These are phyloP conservation scores for Chloroidium sp. DNA, from an alignment of 163 green algal genomes.

Conservation along the genomic window DNA sequence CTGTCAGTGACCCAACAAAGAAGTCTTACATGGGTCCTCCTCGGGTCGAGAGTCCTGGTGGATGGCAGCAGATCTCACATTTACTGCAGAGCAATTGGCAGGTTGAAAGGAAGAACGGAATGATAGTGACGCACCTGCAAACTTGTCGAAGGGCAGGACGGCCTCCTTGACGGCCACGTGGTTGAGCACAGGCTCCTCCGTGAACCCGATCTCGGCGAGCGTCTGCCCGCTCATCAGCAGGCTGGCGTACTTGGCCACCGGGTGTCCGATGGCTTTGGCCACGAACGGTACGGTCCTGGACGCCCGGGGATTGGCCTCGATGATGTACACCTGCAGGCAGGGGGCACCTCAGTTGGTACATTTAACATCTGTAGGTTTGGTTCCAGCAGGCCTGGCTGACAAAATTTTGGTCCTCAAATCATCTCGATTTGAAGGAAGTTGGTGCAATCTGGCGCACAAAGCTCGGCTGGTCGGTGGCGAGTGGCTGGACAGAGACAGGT, in stretches of 20 bases:
- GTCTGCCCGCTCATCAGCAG: slow-evolving; percentile 83
- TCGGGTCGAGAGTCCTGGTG: too few relatives aligned
- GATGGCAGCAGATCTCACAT: background rate
- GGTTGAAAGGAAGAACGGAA: background rate
- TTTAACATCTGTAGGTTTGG: too few relatives aligned
- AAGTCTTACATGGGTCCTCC: too few relatives aligned
- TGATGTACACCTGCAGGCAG: slow-evolving; percentile 77
- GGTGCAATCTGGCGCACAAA: too few relatives aligned
- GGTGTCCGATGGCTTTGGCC: slow-evolving; percentile 90
- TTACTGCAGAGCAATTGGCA: background rate
- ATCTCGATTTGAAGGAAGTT: too few relatives aligned
- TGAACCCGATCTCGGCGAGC: slow-evolving; percentile 79
- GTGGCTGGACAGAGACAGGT: too few relatives aligned
- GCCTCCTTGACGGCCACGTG: slow-evolving; percentile 98
- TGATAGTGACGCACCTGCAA: slow-evolving; percentile 48
- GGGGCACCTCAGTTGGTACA: too few relatives aligned
- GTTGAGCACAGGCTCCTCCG: slow-evolving; percentile 51
- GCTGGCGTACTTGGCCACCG: slow-evolving; percentile 90
- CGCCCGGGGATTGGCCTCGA: slow-evolving; percentile 96
- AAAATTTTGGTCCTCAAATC: too few relatives aligned
- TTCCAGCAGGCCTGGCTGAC: too few relatives aligned
- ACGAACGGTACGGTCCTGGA: slow-evolving; percentile 91
- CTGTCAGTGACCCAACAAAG: too few relatives aligned
- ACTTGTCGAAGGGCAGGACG: slow-evolving; percentile 98
- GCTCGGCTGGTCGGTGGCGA: too few relatives aligned